Evolutionary conservation across 2,329 filamentous ascomycete genomes (phyloP), one percentile per base, ranked within the genome.

Genomic region (Trichophyton rubrum): DNA sequence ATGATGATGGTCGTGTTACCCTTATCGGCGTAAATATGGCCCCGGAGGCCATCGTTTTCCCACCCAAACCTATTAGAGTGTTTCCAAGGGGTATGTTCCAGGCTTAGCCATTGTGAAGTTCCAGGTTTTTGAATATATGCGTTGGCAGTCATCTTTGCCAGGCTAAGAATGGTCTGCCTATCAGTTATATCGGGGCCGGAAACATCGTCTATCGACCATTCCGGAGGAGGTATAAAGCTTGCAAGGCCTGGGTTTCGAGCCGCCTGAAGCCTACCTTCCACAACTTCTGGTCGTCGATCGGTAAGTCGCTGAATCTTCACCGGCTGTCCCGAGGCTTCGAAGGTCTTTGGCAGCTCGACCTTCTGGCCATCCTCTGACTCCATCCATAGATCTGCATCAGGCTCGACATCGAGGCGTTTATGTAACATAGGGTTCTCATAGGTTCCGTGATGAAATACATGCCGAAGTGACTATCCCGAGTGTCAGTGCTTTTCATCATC

Each of bases 361-460:
- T 68, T 67, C 9, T 64, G 38, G 68, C 76, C 65, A 73, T 76
- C 70, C 72, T 75, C 72, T 64, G 71, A 72, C 51, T 71, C 60
- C 33, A 67, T 63, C 66, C 67, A 67, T 57, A 92, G 75, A 38
- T 79, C 74, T 15, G 85, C 80, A 51, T 84, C 77, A 8, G 80
- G 74, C 20, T 81, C 75, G 35, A 96, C 78, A 72, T 97, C 90
- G 63, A 87, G 79, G 67, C 84, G 85, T 62, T 86, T 82, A 72
- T 96, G 89, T 15, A 96, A 82, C 3, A 80, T 74, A 2, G 91
- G 91, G 66, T 95, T 83, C 66, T 82, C 77, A 72, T 92, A 82
- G 45, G 89, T 88, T 62, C 92, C 92, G 75, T 96, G 91, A 72
- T 96, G 91, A 75, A 89, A 93, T 68, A 97, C 86, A 74, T 99